Base-by-base conservation (phyloP, 306 rosid species). In the Pyrus communis region DNA sequence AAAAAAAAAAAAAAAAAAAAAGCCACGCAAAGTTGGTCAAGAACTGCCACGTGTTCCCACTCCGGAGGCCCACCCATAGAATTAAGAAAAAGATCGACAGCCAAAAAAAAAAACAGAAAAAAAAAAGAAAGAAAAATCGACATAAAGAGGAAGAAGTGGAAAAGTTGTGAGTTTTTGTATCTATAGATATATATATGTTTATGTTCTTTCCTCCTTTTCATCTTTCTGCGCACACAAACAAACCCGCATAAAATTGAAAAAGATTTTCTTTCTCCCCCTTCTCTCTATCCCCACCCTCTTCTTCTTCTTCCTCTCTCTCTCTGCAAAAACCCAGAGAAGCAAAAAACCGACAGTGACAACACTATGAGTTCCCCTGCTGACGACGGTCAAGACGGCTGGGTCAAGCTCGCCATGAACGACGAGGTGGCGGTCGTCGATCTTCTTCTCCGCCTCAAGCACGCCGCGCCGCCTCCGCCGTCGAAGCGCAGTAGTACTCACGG, bases 341-440 rank as follows among this genome's bases (percentile, higher is more conserved):
- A 6, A 27, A 59, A 60, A 60, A 11, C 27, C 21, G 35, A 28
- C 68, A 55, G 3, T 15, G 23, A 43, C 35, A n/a, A 23, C 69
- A 38, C 55, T 63, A 79, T 66, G 84, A 54, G 38, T 23, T 15
- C 61, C 19, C 46, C 70, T 9, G 35, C 55, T 2, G 78, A 45
- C 17, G 76, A 81, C 7, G 15, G 54, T 46, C 18, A 14, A 77
- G 81, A 86, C 1, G 88, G 87, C n/a, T 94, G 98, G 98, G 82
- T 91, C 69, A 72, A 86, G 43, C 67, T 73, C 1, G 98, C 98
- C 76, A 78, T 90, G 82, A 77, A 79, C 51, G 91, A 92, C 77
- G 92, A 92, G 57, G 73, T 87, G 23, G 63, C 81, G 9, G 97
- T 90, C 19, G 97, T 82, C n/a, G 78, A 79, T 42, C 69, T 86